These are phyloP conservation scores for Lachancea dasiensis DNA, from an alignment of 805 yeast genomes.

Conservation along the genomic window DNA sequence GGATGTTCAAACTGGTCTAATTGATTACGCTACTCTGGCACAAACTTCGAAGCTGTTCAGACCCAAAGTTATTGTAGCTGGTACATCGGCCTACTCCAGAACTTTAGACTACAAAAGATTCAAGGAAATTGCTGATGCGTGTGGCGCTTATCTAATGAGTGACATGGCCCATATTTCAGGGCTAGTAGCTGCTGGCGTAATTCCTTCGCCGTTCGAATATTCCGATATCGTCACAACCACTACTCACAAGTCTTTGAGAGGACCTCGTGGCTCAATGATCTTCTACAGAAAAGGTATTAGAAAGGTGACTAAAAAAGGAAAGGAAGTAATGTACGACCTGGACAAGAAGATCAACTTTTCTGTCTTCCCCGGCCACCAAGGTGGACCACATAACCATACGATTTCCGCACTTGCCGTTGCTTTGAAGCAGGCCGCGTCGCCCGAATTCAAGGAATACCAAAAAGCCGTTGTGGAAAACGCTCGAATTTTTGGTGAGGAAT, in stretches of 20 bases:
- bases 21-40: slow-evolving; percentile 85
- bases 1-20: slow-evolving; percentile 77
- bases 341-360: slow-evolving; percentile 92
- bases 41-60: slow-evolving; percentile 80
- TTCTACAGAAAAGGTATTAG: slow-evolving; percentile 94
- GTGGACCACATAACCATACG: slow-evolving; percentile 99
- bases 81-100: slow-evolving; percentile 94
- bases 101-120: slow-evolving; percentile 84
- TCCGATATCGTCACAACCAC: slow-evolving; percentile 97
- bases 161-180: slow-evolving; percentile 99
- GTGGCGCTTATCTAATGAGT: slow-evolving; percentile 85
- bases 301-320: slow-evolving; percentile 75
- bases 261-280: slow-evolving; percentile 98
- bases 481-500: slow-evolving; percentile 62
- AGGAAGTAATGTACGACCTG: slow-evolving; percentile 77
- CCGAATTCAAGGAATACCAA: slow-evolving; percentile 86
- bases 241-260: slow-evolving; percentile 95
- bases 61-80: slow-evolving; percentile 94
- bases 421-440: slow-evolving; percentile 81
- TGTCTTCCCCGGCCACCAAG: slow-evolving; percentile 99
- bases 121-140: slow-evolving; percentile 85
- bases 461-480: slow-evolving; percentile 78
- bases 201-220: slow-evolving; percentile 86
- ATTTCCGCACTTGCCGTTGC: slow-evolving; percentile 95
- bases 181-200: slow-evolving; percentile 88